phyloP scores from a whole-genome alignment of 495 filamentous ascomycete genomes.

The Aspergillus ostianus region DNA sequence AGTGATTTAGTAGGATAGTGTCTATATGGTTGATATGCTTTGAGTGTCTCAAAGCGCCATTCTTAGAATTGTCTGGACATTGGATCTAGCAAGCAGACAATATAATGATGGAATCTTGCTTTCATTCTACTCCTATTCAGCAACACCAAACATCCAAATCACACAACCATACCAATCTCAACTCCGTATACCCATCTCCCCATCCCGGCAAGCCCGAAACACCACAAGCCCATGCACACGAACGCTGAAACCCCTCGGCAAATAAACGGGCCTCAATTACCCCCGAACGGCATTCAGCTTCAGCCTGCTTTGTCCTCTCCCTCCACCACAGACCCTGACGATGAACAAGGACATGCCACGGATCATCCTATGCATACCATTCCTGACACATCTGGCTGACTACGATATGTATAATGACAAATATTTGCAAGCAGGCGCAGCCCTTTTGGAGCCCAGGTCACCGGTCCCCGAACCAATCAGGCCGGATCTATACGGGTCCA shows the following conservation, averaged over 20 bases:
- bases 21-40: not conserved
- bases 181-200: not conserved
- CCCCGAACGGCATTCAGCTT: not conserved
- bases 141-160: not conserved
- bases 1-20: not conserved
- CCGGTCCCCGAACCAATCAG: not conserved
- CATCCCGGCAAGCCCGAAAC: too few relatives aligned
- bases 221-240: not conserved
- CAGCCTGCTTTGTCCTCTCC: not conserved
- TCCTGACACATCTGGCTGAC: not conserved
- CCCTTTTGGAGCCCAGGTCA: not conserved
- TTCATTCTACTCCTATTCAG: too few relatives aligned
- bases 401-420: not conserved
- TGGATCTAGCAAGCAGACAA: too few relatives aligned
- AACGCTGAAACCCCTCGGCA: not conserved
- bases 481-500: not conserved
- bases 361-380: not conserved
- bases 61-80: too few relatives aligned
- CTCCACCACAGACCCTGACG: not conserved
- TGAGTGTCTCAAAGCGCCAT: too few relatives aligned
- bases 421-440: not conserved
- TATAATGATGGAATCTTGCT: too few relatives aligned
- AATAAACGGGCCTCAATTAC: not conserved
- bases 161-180: not conserved
- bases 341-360: not conserved